phyloP scores from a whole-genome alignment of 1,284 basidiomycete species.

The Microbotryomycetes sp. region DNA sequence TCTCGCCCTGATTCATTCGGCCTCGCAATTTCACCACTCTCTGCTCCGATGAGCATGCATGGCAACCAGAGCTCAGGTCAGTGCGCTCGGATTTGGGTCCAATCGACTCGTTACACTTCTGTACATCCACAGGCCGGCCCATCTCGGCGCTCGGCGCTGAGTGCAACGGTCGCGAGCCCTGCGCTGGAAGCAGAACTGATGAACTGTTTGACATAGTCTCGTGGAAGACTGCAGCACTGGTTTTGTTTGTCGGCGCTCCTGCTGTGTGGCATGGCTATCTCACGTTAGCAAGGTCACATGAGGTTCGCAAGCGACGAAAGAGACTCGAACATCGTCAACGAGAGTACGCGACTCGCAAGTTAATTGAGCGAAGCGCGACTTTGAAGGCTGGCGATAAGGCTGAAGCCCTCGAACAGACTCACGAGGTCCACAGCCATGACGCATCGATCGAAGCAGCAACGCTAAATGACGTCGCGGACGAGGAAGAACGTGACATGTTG shows the following conservation, averaged over 20 bases:
- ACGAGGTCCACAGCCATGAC: neutral
- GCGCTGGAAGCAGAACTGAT: no score
- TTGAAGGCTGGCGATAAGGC: neutral
- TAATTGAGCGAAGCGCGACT: neutral
- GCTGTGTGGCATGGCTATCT: neutral
- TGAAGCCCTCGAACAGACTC: neutral
- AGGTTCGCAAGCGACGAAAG: neutral
- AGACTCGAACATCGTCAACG: neutral
- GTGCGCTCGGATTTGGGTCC: no score
- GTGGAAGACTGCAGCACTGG: no score
- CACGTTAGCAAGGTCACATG: neutral
- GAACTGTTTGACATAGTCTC: no score
- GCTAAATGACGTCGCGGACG: slow-evolving; percentile 1
- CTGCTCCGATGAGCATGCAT: no score
- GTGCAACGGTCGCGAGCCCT: no score
- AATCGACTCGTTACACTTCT: no score
- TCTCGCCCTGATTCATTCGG: no score
- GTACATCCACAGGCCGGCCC: no score
- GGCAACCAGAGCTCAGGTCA: no score
- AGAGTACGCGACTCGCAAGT: neutral
- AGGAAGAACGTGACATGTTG: slow-evolving; percentile 44
- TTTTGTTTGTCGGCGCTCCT: neutral
- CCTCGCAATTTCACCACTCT: no score
- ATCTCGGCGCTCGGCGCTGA: no score
- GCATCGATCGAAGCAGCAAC: neutral